Percentiles rank a stretch among this genome's conserved stretches.
These are phyloP conservation scores for Exophiala lecanii-corni DNA, from an alignment of 2,329 filamentous ascomycete genomes.

Conservation along the genomic window DNA sequence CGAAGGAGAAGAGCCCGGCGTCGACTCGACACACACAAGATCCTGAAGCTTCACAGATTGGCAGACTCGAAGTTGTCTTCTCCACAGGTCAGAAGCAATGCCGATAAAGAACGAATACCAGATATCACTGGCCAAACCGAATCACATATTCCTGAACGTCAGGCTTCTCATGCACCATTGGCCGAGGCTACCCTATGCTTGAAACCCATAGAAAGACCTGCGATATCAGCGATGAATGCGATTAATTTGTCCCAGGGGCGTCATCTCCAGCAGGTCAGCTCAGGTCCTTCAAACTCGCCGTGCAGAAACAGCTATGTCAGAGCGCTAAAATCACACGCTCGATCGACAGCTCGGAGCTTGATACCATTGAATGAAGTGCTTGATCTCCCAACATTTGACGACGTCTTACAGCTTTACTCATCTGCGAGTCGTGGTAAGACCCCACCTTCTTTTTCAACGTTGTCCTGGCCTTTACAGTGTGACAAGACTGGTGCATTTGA, in stretches of 20 bases:
- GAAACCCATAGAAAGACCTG: too few relatives aligned
- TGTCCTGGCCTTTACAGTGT: neutral
- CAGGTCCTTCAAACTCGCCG: too few relatives aligned
- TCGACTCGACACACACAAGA: too few relatives aligned
- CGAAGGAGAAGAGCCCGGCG: conserved; percentile 1
- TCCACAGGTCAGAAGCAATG: neutral
- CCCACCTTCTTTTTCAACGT: neutral
- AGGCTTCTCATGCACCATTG: too few relatives aligned
- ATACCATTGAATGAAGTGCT: neutral
- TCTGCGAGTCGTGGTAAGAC: neutral
- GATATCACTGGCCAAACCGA: neutral
- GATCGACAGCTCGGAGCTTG: too few relatives aligned
- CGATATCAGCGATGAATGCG: too few relatives aligned
- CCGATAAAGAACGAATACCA: neutral
- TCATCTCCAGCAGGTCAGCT: too few relatives aligned
- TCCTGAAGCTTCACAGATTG: neutral
- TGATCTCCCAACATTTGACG: neutral
- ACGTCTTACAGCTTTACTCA: neutral
- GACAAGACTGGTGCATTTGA: neutral
- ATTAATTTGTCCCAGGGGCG: too few relatives aligned
- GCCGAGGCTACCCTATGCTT: too few relatives aligned
- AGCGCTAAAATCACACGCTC: neutral
- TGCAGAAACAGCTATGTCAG: too few relatives aligned
- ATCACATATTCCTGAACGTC: too few relatives aligned
- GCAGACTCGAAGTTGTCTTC: neutral